A percentile compares a stretch with the other conserved stretches of the same genome.
Conservation (phyloP, 257 asterid genomes). For the Lycium barbarum region DNA sequence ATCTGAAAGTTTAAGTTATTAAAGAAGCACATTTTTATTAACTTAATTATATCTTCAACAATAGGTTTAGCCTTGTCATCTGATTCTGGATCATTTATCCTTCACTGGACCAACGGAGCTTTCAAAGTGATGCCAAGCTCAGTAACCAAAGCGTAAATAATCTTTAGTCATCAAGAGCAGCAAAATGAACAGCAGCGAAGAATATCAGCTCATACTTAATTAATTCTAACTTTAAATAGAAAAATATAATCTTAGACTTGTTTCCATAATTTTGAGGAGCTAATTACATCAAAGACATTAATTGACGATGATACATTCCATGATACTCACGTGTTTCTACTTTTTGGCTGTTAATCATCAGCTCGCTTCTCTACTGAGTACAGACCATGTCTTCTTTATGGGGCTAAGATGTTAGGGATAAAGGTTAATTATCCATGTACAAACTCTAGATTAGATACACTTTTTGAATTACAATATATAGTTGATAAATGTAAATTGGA, state of each 20-base stretch:
- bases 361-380: not conserved
- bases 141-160: not conserved
- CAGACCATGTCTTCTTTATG: not conserved
- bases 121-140: not conserved
- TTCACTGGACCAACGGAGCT: not conserved
- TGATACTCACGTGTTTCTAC: slow-evolving; percentile 10
- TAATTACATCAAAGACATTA: not conserved
- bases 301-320: not conserved
- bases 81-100: not conserved
- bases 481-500: no score
- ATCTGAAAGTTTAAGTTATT: no score
- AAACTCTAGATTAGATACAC: not conserved
- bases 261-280: not conserved
- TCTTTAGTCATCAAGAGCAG: not conserved
- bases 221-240: not conserved
- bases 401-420: not conserved
- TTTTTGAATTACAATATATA: no score
- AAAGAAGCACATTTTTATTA: no score
- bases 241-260: not conserved
- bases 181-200: slow-evolving; percentile 18
- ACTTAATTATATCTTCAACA: not conserved
- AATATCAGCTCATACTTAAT: not conserved
- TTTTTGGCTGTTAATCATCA: not conserved
- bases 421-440: not conserved
- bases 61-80: not conserved